Base-by-base conservation (phyloP, 2,329 filamentous ascomycete species). In the Chaetomium sp. region DNA sequence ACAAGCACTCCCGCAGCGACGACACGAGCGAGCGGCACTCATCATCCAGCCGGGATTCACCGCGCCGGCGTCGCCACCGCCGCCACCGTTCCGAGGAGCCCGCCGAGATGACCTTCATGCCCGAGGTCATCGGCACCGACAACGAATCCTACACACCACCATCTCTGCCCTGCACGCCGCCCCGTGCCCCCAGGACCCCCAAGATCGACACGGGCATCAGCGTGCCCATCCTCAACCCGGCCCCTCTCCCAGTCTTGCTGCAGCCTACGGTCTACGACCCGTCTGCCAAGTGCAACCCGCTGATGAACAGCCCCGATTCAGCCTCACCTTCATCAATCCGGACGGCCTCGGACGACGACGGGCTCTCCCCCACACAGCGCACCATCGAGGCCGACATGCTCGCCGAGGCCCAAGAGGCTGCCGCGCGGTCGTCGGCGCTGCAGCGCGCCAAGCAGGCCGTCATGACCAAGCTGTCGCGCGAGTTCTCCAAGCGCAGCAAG, bases 401-500 rank as follows among this genome's bases (percentile, higher is more conserved):
- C 9, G 72, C 76, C 45, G 71, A 84, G 32, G 82, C 81, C 19
- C 78, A 85, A 59, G 80, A 85, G 62, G 73, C 77, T 2, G 76
- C 76, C 7, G 76, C 79, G 53, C 76, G 82, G 54, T 73, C 73
- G 4, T 78, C 73, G 61, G 79, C 81, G 8, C 70, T 86, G 49
- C 75, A 76, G 64, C 78, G 79, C 56, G 83, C 82, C 37, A 82
- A 80, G 65, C 80, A 82, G 59, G 79, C 80, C 0, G 81, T 86
- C 10, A 70, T 86, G 53, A 75, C 73, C 58, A 83, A 83, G 62
- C 74, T 86, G 50, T 78, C 74, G 62, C 75, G 75, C 54, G 79
- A 84, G 65, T 83, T 77, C 19, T 54, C 59, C 54, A 60, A 55
- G 44, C 56, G 59, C 19, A 27, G 19, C 19, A 27, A 27, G 19